Conservation (phyloP, 257 asterid genomes). For the Anisodus acutangulus region DNA sequence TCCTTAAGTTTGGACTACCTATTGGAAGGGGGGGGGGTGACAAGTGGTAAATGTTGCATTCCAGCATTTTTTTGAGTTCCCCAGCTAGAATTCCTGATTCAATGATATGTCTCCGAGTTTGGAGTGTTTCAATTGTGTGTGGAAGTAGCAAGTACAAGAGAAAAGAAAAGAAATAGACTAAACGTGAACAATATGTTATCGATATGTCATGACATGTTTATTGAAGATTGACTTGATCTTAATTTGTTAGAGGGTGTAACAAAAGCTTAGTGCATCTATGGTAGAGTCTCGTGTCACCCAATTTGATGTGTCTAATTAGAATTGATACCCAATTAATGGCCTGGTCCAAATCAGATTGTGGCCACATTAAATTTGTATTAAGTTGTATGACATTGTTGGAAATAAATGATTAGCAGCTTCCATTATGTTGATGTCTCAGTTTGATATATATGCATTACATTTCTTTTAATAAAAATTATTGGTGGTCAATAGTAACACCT, state of each 20-base stretch:
- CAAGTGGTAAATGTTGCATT: neutral
- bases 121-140: neutral
- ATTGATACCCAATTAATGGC: neutral
- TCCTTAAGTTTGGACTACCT: no score
- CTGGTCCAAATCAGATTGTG: neutral
- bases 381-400: neutral
- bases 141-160: neutral
- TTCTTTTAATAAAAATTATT: neutral
- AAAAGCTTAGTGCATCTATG: neutral
- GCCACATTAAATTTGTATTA: neutral
- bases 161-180: neutral
- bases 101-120: neutral
- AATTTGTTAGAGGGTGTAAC: no score
- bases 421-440: neutral
- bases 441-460: conserved; percentile 3
- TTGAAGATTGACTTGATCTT: neutral
- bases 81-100: neutral
- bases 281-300: no score
- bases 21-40: no score
- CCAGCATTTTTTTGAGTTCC: neutral
- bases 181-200: neutral
- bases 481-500: neutral
- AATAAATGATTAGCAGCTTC: neutral
- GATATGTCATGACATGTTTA: neutral
- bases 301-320: neutral